These are phyloP conservation scores for Lichtheimia corymbifera DNA, from an alignment of 371 early-diverging fungal genomes.

Conservation along the genomic window DNA sequence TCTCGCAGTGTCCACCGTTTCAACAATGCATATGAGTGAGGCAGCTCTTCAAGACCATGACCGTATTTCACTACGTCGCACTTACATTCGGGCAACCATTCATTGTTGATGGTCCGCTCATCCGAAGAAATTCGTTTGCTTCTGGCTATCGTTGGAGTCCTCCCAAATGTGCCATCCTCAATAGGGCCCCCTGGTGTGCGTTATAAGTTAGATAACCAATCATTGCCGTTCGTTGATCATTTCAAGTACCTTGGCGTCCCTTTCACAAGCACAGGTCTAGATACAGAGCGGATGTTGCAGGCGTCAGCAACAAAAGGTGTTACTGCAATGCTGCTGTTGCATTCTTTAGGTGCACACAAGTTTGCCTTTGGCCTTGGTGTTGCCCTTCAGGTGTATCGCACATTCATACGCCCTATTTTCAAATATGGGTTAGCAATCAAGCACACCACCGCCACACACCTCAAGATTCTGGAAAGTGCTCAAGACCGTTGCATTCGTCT, in stretches of 20 bases:
- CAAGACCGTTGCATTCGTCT: not conserved
- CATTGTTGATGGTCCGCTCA: slow-evolving; percentile 13
- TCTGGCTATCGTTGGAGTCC: slow-evolving; percentile 26
- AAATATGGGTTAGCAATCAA: not conserved
- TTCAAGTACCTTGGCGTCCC: slow-evolving; percentile 13
- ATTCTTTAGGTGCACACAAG: not conserved
- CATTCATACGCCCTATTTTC: not conserved
- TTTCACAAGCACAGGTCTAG: not conserved
- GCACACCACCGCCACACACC: not conserved
- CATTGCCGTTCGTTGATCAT: not conserved
- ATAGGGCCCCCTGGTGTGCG: not conserved
- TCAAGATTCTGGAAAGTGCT: not conserved
- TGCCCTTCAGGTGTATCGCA: not conserved
- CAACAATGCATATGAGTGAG: not conserved
- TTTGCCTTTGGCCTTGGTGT: slow-evolving; percentile 6
- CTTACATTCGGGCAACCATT: not conserved
- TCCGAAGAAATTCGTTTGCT: slow-evolving; percentile 1
- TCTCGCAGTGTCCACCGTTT: not conserved
- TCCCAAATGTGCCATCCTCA: slow-evolving; percentile 16
- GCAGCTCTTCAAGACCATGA: not conserved
- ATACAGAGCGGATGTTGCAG: not conserved
- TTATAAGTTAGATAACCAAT: not conserved
- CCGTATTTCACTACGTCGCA: not conserved
- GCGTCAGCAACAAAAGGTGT: not conserved
- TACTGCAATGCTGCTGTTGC: not conserved